Percentiles rank a stretch among this genome's conserved stretches.
Conservation (phyloP, 306 rosid species). For the Cicer chorassanicum region DNA sequence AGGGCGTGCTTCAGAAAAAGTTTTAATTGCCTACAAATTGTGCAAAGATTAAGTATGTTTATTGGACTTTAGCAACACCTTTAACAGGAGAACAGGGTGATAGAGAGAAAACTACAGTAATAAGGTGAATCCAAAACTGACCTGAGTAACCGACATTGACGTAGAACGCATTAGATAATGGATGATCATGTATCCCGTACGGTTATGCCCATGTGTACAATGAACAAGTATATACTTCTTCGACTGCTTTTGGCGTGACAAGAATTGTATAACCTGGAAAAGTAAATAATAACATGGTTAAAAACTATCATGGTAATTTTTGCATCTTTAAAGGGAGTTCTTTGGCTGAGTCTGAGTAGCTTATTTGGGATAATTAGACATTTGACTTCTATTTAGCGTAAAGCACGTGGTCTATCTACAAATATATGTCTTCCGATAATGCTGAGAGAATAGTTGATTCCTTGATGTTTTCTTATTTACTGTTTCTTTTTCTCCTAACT, state of each 20-base stretch:
- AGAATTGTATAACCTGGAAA: conserved; percentile 81
- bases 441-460: not conserved
- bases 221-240: conserved; percentile 95
- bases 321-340: not conserved
- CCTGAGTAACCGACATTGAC: conserved; percentile 84
- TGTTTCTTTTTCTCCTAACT: not conserved
- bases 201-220: conserved; percentile 99
- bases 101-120: not conserved
- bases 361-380: not conserved
- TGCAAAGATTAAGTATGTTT: conserved; percentile 33
- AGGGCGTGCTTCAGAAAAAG: conserved; percentile 89
- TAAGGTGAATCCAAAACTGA: conserved; percentile 47
- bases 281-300: conserved; percentile 35
- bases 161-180: conserved; percentile 87
- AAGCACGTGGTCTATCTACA: not conserved
- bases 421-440: not conserved
- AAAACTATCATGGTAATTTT: conserved; percentile 16
- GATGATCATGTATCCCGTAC: conserved; percentile 95
- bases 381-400: not conserved
- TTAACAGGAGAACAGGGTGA: not conserved
- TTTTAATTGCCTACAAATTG: conserved; percentile 75
- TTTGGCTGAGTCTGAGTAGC: not conserved
- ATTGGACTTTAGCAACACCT: conserved; percentile 32
- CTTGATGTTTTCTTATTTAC: not conserved
- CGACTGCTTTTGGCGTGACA: conserved; percentile 81